Evolutionary conservation across 345 rosid genomes (phyloP), one percentile per base, ranked within the genome.

Genomic region (Bretschneidera sinensis): DNA sequence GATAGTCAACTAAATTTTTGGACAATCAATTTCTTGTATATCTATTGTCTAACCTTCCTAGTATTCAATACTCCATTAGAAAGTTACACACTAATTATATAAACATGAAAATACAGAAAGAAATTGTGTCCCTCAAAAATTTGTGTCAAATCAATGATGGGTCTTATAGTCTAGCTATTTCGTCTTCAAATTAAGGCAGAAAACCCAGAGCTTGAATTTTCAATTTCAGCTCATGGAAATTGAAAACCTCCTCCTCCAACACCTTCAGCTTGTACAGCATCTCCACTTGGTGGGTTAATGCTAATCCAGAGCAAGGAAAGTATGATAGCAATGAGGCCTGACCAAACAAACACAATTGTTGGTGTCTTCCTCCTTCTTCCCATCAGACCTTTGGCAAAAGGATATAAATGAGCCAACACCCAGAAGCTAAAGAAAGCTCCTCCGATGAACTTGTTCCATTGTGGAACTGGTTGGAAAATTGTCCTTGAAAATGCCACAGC

Each of bases 281-380:
- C 52, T 1, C 63, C 71, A 0, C 52, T 43, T 2, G 84, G 83
- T 0, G 96, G 92, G 57, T 67, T 79, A 21, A 94, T 78, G 58
- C 97, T 83, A 4, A 89, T 76, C 95, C 96, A 90, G 2, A 94
- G 71, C 68, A 90, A 62, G 7, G 97, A 94, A 17, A 94, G 62
- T 13, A 88, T 90, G 57, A 94, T 90, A 0, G 97, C 95, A 24
- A 94, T 90, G 54, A 94, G 85, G 48, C 96, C 99, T 0, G 97
- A 76, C 99, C 99, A 90, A 25, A 94, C 97, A 34, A 81, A 84
- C 45, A 94, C 96, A 11, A 90, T 86, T 0, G 99, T 90, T 0
- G 99, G 96, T 1, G 99, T 94, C 81, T 90, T 94, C 18, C 91
- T 77, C 60, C 97, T 81, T 64, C 92, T 74, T n/a, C 99, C 95